phyloP scores from a whole-genome alignment of 2,329 filamentous ascomycete species.

The Emergomyces pasteurianus region DNA sequence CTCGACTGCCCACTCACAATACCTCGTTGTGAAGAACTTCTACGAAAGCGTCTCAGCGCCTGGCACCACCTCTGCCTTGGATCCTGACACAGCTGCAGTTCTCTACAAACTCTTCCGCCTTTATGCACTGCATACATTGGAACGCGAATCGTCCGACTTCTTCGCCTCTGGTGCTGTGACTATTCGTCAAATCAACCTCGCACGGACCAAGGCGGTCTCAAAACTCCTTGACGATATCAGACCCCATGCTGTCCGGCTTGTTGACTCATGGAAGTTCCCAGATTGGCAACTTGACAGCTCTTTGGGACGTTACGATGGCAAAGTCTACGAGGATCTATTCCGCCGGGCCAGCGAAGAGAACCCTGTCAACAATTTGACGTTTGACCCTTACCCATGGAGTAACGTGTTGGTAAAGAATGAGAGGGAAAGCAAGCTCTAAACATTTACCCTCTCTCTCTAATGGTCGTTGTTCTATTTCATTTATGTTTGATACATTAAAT shows the following conservation, averaged over 20 bases:
- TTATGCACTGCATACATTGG: constrained; percentile 53
- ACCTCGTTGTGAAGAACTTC: constrained; percentile 69
- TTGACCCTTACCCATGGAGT: constrained; percentile 59
- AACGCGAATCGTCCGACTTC: constrained; percentile 59
- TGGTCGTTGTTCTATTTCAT: constrained; percentile 8
- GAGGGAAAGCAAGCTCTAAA: constrained; percentile 26
- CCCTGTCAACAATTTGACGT: constrained; percentile 57
- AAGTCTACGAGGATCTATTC: constrained; percentile 70
- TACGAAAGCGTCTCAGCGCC: constrained; percentile 54
- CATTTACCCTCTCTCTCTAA: background rate
- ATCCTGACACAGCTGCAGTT: constrained; percentile 45
- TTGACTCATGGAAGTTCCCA: constrained; percentile 64
- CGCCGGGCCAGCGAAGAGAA: constrained; percentile 59
- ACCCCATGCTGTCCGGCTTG: constrained; percentile 58
- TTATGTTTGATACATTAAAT: background rate
- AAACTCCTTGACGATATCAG: constrained; percentile 58
- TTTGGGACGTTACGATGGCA: constrained; percentile 58
- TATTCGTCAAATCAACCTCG: constrained; percentile 59
- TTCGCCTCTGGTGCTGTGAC: constrained; percentile 58
- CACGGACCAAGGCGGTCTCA: constrained; percentile 56
- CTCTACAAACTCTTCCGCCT: constrained; percentile 58
- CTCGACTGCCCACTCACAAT: constrained; percentile 63
- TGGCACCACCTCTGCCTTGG: constrained; percentile 39
- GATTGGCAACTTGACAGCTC: constrained; percentile 67
- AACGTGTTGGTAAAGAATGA: constrained; percentile 49